Percentiles rank a stretch among this genome's conserved stretches.
These are phyloP conservation scores for Dactylellina parvicollis DNA, from an alignment of 2,329 filamentous ascomycete genomes.

Conservation along the genomic window DNA sequence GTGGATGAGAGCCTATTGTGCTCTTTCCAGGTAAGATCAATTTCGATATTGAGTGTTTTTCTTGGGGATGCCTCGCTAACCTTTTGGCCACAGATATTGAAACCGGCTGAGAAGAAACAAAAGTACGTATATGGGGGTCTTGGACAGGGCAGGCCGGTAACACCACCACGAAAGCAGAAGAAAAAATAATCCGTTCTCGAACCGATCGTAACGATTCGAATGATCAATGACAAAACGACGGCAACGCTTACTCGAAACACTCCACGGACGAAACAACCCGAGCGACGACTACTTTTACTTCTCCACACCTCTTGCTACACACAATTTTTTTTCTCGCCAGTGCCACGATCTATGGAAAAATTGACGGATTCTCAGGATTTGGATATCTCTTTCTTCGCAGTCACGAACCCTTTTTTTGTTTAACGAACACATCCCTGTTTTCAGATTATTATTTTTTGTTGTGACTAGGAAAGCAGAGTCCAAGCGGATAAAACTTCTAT, in stretches of 20 bases:
- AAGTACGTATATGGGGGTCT: constrained; percentile 90
- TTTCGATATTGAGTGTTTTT: neutral
- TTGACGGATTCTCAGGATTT: constrained; percentile 49
- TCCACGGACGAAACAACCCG: constrained; percentile 23
- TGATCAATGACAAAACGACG: constrained; percentile 73
- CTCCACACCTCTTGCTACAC: constrained; percentile 37
- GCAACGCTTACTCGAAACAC: constrained; percentile 32
- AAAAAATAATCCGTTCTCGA: constrained; percentile 67
- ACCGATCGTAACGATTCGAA: constrained; percentile 51
- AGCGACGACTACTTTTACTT: constrained; percentile 51
- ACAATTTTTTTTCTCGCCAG: constrained; percentile 29
- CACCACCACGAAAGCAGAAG: constrained; percentile 76
- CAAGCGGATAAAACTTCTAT: constrained; percentile 10
- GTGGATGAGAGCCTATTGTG: constrained; percentile 98
- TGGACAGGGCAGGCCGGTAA: constrained; percentile 75
- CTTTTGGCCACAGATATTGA: constrained; percentile 77
- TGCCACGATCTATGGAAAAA: constrained; percentile 49
- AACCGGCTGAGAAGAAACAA: constrained; percentile 99
- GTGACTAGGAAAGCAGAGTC: constrained; percentile 30
- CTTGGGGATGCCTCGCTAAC: constrained; percentile 35
- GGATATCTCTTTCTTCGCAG: constrained; percentile 30
- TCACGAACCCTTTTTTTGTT: constrained; percentile 30
- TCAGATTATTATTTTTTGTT: too few species aligned
- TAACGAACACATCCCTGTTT: constrained; percentile 22
- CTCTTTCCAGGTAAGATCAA: constrained; percentile 87